Evolutionary conservation across 768 basidiomycete genomes (phyloP), one percentile per base, ranked within the genome.

Genomic region (Phanerodontia chrysosporium): DNA sequence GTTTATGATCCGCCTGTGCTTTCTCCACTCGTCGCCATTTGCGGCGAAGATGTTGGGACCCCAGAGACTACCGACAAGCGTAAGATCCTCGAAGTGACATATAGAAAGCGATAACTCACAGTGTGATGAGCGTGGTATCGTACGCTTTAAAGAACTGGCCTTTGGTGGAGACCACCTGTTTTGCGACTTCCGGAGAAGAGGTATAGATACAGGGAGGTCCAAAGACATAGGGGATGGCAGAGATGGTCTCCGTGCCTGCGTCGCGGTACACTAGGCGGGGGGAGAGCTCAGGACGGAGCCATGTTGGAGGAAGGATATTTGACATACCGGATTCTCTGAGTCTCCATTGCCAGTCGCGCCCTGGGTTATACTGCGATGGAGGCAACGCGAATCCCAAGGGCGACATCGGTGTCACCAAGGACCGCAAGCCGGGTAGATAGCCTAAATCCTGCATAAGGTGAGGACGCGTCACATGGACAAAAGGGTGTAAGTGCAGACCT

Each of bases 1-100:
- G 8, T 6, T 21, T 8, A 51, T 51, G 51, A 51, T 51, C 29
- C 29, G 29, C n/a, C 51, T 29, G n/a, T 51, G 51, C 51, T n/a
- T 51, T 35, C n/a, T 29, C 51, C 51, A 51, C 21, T 51, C 51
- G 22, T 51, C 51, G 8, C 51, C 29, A 21, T 51, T 51, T 12
- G 51, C 51, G n/a, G 51, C 51, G n/a, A 51, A 51, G n/a, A 51
- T 51, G 21, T 51, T 51, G 51, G 51, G 51, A 7, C 29, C 29
- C 51, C 51, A 51, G 18, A 42, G 10, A 8, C 39, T 42, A 18
- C 18, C 39, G 10, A 42, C 10, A 5, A 7, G 8, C 18, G 8
- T 9, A 10, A 9, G 18, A 18, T 8, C 8, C 10, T 42, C 4
- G 10, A 42, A 22, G 6, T 48, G 9, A 25, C 3, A 6, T 28